Base-by-base conservation (phyloP, 2,329 filamentous ascomycete species). In the Raffaelea ambrosiae region DNA sequence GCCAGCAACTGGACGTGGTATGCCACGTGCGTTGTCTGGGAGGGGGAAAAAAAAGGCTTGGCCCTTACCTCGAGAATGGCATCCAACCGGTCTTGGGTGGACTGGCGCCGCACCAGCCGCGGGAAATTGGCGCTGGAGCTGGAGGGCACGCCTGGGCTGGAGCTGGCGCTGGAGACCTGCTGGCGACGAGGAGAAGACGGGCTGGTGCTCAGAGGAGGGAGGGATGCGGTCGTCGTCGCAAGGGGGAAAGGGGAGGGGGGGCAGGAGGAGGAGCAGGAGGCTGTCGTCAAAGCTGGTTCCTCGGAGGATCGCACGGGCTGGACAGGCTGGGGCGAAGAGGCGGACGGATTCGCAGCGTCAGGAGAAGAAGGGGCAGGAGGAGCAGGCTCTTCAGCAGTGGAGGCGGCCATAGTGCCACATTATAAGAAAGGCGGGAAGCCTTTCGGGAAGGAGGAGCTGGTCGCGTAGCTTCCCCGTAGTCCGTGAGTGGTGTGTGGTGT, bases 41-140 rank as follows among this genome's bases (percentile, higher is more conserved):
- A 40, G 7, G 38, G 7, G 19, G 19, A 43, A 26, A 21, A 43
- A 43, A 35, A n/a, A n/a, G 20, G n/a, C 18, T 7, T 10, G 18
- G 3, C 29, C 55, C 57, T 57, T 45, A 64, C 63, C 59, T 64
- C 56, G 18, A 66, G 55, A 40, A 66, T 65, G 11, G 55, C 56
- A 46, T 60, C 53, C 40, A 66, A 55, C 11, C 62, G 58, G 23
- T 62, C 59, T 45, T 60, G 58, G 7, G 60, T 59, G 13, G 61
- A 59, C 53, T 44, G 55, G 33, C 58, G 54, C 22, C 57, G 48
- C n/a, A 44, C 40, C 18, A 50, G 47, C 39, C 47, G 47, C 19
- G 48, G 44, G 8, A 38, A 38, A n/a, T 13, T 29, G 26, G 26
- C n/a, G 35, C 35, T n/a, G 35, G 35, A n/a, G 46, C 48, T 36